phyloP scores from a whole-genome alignment of 139 green algal genomes.

The Axilococcus clingmanii region DNA sequence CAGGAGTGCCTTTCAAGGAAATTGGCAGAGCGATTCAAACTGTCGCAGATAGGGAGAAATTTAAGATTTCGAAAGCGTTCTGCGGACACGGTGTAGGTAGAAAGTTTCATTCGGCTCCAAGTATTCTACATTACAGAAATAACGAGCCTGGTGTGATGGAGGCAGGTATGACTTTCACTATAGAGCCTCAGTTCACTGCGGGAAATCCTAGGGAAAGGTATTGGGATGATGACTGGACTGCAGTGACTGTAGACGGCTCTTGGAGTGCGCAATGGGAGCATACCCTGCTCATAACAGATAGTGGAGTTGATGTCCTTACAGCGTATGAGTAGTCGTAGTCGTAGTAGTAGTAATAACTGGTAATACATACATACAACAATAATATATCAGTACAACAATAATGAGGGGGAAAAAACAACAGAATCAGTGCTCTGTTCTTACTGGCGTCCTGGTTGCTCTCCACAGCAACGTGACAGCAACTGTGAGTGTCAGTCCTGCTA shows the following conservation, averaged over 20 bases:
- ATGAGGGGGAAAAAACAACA: too few species aligned
- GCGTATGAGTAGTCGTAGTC: neutral
- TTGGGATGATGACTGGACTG: slow-evolving; percentile 95
- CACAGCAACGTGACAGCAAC: too few species aligned
- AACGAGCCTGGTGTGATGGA: slow-evolving; percentile 53
- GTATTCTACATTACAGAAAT: slow-evolving; percentile 78
- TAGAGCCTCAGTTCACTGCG: slow-evolving; percentile 91
- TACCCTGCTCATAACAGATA: slow-evolving; percentile 86
- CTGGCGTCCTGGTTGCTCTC: too few species aligned
- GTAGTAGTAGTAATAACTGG: too few species aligned
- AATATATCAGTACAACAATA: too few species aligned
- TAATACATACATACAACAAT: too few species aligned
- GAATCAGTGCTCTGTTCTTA: too few species aligned
- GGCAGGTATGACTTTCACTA: slow-evolving; percentile 90
- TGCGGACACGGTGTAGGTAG: slow-evolving; percentile 91
- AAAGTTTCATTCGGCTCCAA: slow-evolving; percentile 80
- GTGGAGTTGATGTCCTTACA: slow-evolving; percentile 84
- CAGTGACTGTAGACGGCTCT: slow-evolving; percentile 76
- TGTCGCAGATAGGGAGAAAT: slow-evolving; percentile 68
- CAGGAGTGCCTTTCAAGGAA: slow-evolving; percentile 60
- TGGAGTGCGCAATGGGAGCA: slow-evolving; percentile 92
- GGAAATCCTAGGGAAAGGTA: slow-evolving; percentile 42
- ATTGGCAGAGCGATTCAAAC: slow-evolving; percentile 75
- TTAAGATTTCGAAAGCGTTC: slow-evolving; percentile 66
- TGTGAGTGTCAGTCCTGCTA: neutral